phyloP scores from a whole-genome alignment of 169 alveolate species.

The Plasmodium cynomolgi region DNA sequence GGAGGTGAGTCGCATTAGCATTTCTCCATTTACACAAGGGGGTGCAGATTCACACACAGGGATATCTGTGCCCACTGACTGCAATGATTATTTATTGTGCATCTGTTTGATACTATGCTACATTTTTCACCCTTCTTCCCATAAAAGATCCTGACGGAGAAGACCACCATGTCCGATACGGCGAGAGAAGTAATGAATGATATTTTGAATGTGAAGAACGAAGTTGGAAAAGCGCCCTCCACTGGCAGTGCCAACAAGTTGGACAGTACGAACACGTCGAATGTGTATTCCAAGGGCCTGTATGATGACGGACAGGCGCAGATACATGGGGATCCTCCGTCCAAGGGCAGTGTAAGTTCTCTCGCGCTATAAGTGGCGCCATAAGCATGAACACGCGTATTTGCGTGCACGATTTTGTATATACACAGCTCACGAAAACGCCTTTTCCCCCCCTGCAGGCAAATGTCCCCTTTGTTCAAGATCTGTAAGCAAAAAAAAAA shows the following conservation, averaged over 20 bases:
- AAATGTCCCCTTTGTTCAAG: background rate
- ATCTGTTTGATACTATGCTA: too few species aligned
- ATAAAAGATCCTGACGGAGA: constrained; percentile 38
- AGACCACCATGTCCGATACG: constrained; percentile 63
- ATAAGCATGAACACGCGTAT: background rate
- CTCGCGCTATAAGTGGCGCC: background rate
- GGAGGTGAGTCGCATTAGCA: constrained; percentile 8
- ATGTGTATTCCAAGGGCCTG: background rate
- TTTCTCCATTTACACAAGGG: background rate
- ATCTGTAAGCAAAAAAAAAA: constrained; percentile 48
- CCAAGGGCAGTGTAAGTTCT: constrained; percentile 20
- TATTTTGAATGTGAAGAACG: constrained; percentile 22
- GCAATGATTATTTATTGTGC: background rate
- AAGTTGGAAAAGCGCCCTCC: background rate
- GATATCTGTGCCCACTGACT: background rate
- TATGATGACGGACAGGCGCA: background rate
- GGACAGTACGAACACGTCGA: background rate
- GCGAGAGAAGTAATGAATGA: constrained; percentile 67
- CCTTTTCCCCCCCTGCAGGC: constrained; percentile 4
- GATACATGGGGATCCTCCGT: background rate
- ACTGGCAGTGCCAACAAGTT: background rate
- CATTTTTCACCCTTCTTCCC: background rate
- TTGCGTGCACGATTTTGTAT: background rate
- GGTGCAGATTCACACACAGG: background rate
- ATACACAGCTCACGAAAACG: background rate